These are phyloP conservation scores for Chlorella sp. DNA, from an alignment of 139 green algal species.

Conservation along the genomic window DNA sequence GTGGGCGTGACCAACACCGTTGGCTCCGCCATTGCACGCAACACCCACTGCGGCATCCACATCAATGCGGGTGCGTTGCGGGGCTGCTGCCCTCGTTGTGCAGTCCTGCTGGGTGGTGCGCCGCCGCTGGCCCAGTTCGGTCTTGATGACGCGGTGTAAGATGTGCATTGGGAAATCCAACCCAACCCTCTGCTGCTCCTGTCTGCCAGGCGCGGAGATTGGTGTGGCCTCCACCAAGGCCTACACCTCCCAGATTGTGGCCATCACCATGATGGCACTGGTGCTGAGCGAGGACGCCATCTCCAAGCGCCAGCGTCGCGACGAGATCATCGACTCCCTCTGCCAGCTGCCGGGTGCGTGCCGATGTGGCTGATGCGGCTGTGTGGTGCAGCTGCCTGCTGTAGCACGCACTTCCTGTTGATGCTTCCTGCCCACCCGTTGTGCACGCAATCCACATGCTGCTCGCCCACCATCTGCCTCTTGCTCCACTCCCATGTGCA, in stretches of 20 bases:
- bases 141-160: too few relatives aligned
- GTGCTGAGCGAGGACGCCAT: conserved; percentile 74
- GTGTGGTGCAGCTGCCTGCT: too few relatives aligned
- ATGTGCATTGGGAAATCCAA: too few relatives aligned
- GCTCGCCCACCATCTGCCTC: too few relatives aligned
- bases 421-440: too few relatives aligned
- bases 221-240: conserved; percentile 83
- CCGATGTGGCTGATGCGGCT: background rate
- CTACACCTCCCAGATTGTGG: conserved; percentile 72
- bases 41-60: conserved; percentile 80
- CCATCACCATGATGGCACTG: conserved; percentile 77
- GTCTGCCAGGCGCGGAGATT: conserved; percentile 70
- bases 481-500: background rate
- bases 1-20: conserved; percentile 88
- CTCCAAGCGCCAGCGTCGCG: conserved; percentile 46
- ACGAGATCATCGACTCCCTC: conserved; percentile 75
- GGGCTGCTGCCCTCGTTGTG: background rate
- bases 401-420: too few relatives aligned
- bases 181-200: background rate
- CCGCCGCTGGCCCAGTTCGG: too few relatives aligned
- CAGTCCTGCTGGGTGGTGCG: background rate
- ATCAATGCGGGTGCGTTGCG: conserved; percentile 71
- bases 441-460: background rate
- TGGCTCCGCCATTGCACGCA: conserved; percentile 77
- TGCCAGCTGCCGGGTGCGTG: conserved; percentile 60